These are phyloP conservation scores for Flaveria ramosissima DNA, from an alignment of 129 eudicot species.

Conservation along the genomic window DNA sequence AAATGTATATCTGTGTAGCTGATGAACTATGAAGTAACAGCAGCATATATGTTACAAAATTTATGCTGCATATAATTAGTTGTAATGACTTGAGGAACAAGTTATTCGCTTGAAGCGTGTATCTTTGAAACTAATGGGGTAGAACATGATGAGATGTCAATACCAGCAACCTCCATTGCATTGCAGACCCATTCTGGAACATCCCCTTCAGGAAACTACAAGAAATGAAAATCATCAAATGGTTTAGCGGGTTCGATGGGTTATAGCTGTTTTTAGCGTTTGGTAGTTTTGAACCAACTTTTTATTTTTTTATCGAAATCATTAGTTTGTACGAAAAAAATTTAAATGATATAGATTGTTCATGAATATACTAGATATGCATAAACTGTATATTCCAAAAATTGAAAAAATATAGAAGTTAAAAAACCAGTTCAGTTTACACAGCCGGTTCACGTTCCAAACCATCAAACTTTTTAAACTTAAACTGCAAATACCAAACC, in stretches of 20 bases:
- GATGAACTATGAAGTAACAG: not conserved
- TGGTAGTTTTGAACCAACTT: not conserved
- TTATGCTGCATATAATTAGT: slow-evolving; percentile 41
- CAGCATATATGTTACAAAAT: slow-evolving; percentile 65
- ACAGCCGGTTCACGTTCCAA: not conserved
- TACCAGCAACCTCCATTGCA: slow-evolving; percentile 98
- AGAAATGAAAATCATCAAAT: slow-evolving; percentile 13
- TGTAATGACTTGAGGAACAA: slow-evolving; percentile 7
- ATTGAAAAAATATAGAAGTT: no score
- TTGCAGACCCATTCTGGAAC: slow-evolving; percentile 96
- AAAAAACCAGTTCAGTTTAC: not conserved
- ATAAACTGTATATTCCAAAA: no score
- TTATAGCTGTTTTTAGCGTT: not conserved
- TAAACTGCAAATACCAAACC: not conserved
- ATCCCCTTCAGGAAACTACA: slow-evolving; percentile 87
- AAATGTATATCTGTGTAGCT: not conserved
- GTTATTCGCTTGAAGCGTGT: slow-evolving; percentile 8
- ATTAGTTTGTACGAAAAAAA: not conserved
- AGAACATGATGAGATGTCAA: slow-evolving; percentile 82
- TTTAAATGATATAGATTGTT: not conserved
- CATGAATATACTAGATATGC: not conserved
- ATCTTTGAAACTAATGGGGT: slow-evolving; percentile 33
- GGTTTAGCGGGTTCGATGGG: not conserved
- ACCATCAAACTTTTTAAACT: not conserved
- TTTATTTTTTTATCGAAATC: not conserved